These are phyloP conservation scores for Pseudopyrenochaeta lycopersici DNA, from an alignment of 2,329 filamentous ascomycete genomes.

Conservation along the genomic window DNA sequence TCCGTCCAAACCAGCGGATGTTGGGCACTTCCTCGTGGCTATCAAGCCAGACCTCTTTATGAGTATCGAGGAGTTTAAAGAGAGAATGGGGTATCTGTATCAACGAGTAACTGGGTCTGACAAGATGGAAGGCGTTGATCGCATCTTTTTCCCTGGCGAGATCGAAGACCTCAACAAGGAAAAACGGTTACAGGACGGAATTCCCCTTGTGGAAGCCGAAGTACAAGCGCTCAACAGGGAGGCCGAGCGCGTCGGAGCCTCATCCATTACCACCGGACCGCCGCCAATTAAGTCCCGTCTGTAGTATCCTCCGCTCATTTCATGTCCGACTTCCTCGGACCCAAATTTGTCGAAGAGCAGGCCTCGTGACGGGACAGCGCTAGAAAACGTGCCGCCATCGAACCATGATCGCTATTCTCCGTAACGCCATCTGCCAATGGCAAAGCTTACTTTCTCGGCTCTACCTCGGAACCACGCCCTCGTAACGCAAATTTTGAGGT, in stretches of 20 bases:
- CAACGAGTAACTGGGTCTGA: slow-evolving; percentile 62
- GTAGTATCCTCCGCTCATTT: slow-evolving; percentile 1
- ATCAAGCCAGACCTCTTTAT: slow-evolving; percentile 81
- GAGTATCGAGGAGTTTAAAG: slow-evolving; percentile 72
- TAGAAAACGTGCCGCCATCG: neutral
- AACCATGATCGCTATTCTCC: neutral
- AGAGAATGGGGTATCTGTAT: slow-evolving; percentile 68
- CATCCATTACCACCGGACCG: slow-evolving; percentile 18
- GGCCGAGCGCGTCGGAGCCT: slow-evolving; percentile 55
- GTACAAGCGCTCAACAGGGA: slow-evolving; percentile 61
- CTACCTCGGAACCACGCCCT: neutral
- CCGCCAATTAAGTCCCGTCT: slow-evolving; percentile 23
- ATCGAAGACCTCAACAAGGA: slow-evolving; percentile 23
- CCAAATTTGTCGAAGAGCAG: neutral
- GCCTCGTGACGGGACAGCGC: neutral
- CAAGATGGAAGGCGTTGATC: slow-evolving; percentile 62
- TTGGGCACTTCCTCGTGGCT: slow-evolving; percentile 72
- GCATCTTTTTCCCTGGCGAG: slow-evolving; percentile 64
- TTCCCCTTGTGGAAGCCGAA: slow-evolving; percentile 60
- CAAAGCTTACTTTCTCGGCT: neutral
- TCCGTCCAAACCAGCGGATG: slow-evolving; percentile 71
- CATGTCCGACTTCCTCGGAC: neutral
- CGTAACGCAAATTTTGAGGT: neutral
- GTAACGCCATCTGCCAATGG: neutral
- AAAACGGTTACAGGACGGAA: slow-evolving; percentile 54